Conservation (phyloP, 192 early-diverging fungal genomes). For the Coemansia sp. region DNA sequence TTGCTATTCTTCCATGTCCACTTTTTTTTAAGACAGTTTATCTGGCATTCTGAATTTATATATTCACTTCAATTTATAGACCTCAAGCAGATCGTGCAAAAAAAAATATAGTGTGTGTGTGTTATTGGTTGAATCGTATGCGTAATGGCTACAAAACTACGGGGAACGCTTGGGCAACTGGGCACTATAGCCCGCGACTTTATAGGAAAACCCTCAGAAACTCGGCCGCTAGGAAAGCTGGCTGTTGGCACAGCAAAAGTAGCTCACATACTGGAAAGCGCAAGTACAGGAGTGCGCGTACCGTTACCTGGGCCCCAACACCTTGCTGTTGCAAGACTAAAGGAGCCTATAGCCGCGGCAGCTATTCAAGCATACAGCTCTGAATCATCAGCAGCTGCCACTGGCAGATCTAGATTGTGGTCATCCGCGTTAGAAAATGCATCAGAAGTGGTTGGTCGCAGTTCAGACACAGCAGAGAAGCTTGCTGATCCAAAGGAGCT, state of each 20-base stretch:
- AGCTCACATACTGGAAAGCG: conserved; percentile 38
- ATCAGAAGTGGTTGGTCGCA: conserved; percentile 22
- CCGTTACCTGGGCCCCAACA: conserved; percentile 33
- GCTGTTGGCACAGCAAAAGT: conserved; percentile 44
- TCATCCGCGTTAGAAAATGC: conserved; percentile 28
- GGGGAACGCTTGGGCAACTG: conserved; percentile 37
- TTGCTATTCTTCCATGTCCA: not conserved
- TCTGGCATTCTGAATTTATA: too few species aligned
- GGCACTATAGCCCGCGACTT: conserved; percentile 30
- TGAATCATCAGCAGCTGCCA: not conserved
- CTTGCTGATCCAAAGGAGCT: conserved; percentile 56
- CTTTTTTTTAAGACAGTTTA: not conserved
- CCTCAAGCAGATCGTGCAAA: not conserved
- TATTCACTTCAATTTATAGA: too few species aligned
- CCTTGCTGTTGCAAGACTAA: conserved; percentile 19
- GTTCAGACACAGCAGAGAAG: not conserved
- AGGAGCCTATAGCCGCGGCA: conserved; percentile 30
- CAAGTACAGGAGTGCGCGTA: conserved; percentile 33
- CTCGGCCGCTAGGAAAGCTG: conserved; percentile 38
- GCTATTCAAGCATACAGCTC: conserved; percentile 10
- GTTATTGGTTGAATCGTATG: not conserved
- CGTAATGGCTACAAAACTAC: conserved; percentile 38
- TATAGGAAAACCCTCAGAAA: conserved; percentile 25
- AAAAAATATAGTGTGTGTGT: not conserved
- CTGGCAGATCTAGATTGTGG: conserved; percentile 12